Conservation (phyloP, 83 land plant species). For the Diphasiastrum complanatum region DNA sequence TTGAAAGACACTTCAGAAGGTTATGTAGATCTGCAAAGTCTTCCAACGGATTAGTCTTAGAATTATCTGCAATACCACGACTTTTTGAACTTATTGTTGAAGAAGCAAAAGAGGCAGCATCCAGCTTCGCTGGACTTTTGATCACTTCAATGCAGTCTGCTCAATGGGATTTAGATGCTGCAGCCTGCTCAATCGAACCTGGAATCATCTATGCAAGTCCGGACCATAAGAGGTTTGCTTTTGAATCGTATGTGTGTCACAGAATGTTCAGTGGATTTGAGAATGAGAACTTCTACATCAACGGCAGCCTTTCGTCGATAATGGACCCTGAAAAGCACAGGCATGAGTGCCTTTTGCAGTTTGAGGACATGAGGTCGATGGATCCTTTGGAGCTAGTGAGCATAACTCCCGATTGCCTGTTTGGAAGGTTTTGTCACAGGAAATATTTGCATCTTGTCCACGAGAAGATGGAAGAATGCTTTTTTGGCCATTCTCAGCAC, state of each 20-base stretch:
- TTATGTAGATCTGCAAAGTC: not conserved
- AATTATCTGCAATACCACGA: constrained; percentile 7
- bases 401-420: constrained; percentile 21
- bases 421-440: constrained; percentile 27
- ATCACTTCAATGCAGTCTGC: constrained; percentile 46
- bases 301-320: constrained; percentile 20
- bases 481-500: constrained; percentile 28
- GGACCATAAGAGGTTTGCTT: constrained; percentile 43
- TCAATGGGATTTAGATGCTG: constrained; percentile 65
- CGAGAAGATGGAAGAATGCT: constrained; percentile 33
- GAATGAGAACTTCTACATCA: constrained; percentile 41
- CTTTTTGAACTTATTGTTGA: constrained; percentile 44
- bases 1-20: not conserved
- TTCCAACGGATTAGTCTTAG: not conserved
- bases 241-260: constrained; percentile 56
- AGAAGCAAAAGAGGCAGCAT: constrained; percentile 29
- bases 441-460: constrained; percentile 25
- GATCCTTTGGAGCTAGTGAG: constrained; percentile 45
- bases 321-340: constrained; percentile 25
- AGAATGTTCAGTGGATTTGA: constrained; percentile 57
- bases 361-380: constrained; percentile 37
- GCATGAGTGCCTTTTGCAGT: constrained; percentile 30
- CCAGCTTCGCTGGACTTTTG: constrained; percentile 41
- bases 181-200: constrained; percentile 47
- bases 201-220: constrained; percentile 41